Conservation (phyloP, 75 land plant genomes). For the Larix kaempferi region DNA sequence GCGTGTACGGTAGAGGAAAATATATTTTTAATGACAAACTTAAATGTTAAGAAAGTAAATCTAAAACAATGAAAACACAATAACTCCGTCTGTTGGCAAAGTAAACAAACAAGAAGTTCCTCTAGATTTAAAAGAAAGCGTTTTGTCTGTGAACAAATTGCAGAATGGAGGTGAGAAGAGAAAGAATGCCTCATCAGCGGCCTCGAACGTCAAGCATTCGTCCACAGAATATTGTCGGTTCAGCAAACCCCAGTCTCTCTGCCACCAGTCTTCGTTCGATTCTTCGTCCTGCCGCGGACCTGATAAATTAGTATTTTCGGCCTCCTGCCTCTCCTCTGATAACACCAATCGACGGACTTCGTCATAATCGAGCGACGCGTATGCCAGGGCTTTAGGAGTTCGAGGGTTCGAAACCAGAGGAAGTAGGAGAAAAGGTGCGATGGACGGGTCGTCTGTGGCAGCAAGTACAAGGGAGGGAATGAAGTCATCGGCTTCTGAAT, state of each 20-base stretch:
- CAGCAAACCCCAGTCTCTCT: constrained; percentile 14
- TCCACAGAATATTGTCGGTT: constrained; percentile 9
- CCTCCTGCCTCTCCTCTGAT: constrained; percentile 3
- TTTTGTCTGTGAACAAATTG: too few species aligned
- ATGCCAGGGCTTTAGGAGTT: constrained; percentile 24
- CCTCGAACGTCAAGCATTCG: constrained; percentile 32
- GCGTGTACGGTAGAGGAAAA: too few species aligned
- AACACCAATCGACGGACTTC: constrained; percentile 10
- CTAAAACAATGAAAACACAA: too few species aligned
- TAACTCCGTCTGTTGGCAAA: too few species aligned
- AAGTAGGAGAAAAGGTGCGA: constrained; percentile 15
- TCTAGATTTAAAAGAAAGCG: too few species aligned
- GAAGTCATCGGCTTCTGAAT: constrained; percentile 12
- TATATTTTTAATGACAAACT: too few species aligned
- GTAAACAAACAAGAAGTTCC: too few species aligned
- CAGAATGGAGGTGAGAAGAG: too few species aligned
- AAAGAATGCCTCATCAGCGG: constrained; percentile 23
- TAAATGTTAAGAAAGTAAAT: too few species aligned
- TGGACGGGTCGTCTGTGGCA: constrained; percentile 19
- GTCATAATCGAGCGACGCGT: constrained; percentile 33
- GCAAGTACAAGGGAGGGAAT: constrained; percentile 31
- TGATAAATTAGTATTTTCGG: not conserved
- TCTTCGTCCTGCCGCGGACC: constrained; percentile 2
- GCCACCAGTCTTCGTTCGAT: not conserved
- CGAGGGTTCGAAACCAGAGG: constrained; percentile 23